Base-by-base conservation (phyloP, 345 rosid genomes). In the Hypericum androsaemum region DNA sequence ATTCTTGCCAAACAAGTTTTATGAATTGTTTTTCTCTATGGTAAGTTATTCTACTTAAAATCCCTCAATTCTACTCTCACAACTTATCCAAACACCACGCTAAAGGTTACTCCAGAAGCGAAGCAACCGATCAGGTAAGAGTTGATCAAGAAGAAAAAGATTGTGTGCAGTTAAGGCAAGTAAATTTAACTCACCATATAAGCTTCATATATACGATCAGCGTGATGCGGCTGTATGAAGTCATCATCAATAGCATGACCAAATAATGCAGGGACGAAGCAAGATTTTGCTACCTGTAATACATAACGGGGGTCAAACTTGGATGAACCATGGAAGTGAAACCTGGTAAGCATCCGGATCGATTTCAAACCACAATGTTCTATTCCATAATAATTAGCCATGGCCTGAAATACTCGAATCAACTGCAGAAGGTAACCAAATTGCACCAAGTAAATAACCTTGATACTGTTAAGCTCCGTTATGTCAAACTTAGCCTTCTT, bases 161-260 rank as follows among this genome's bases (percentile, higher is more conserved):
- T 22, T 22, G 32, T 22, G 32, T 22, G 32, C 32, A 22, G 32
- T 22, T 1, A 22, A 22, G 32, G 32, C 32, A 22, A 22, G 32
- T 22, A 22, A 22, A 22, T 22, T 22, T 22, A 22, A 22, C 32
- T 71, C 74, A 88, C 98, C 66, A 72, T 37, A 64, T 90, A 90
- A 57, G 88, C 78, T 71, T 84, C 88, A 59, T 56, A 81, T 81
- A 88, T 80, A 38, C 74, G 77, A 61, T 90, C 94, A 22, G 98
- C 77, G 64, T 90, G 98, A 71, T 82, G 95, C 50, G 98, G 95
- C 48, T 61, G 82, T 56, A 88, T 88, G 63, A 90, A 90, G 67
- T 90, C 92, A 74, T 90, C 98, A 61, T 71, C 86, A 55, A 50
- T 63, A 41, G 84, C 98, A 80, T 90, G 98, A 47, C 98, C 98